A percentile compares a stretch with the other conserved stretches of the same genome.
Evolutionary conservation across 352 stramenopile genomes (phyloP).

Genomic region (Globisporangium polare): DNA sequence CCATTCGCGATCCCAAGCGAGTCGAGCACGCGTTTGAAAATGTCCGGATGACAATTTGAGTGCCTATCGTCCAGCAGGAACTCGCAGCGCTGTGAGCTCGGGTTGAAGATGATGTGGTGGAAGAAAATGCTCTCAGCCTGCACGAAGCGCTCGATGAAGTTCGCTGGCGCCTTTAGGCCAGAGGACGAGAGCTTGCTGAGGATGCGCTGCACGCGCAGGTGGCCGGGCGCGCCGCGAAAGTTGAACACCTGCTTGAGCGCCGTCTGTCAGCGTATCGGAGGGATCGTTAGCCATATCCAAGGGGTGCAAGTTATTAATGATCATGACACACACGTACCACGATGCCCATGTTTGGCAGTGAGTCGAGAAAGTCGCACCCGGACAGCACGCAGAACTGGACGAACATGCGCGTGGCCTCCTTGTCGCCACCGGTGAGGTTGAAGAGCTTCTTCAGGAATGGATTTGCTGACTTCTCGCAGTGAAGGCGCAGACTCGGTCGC

Average conservation of each 20-base stretch:
- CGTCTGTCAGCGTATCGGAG: conserved; percentile 33
- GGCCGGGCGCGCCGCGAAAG: conserved; percentile 50
- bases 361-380: conserved; percentile 76
- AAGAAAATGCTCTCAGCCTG: conserved; percentile 75
- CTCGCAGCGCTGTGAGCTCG: conserved; percentile 33
- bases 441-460: conserved; percentile 64
- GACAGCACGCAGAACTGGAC: conserved; percentile 74
- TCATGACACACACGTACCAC: no score
- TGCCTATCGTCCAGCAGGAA: conserved; percentile 49
- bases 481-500: conserved; percentile 44
- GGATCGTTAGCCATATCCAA: conserved; percentile 3
- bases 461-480: conserved; percentile 34
- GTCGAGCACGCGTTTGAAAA: conserved; percentile 33
- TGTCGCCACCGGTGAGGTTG: conserved; percentile 49
- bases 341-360: conserved; percentile 69
- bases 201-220: conserved; percentile 58
- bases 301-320: no score
- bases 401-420: conserved; percentile 68
- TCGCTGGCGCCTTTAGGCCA: conserved; percentile 38
- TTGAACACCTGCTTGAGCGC: conserved; percentile 73
- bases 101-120: conserved; percentile 76
- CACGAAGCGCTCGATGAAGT: conserved; percentile 52
- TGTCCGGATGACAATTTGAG: conserved; percentile 45
- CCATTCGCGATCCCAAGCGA: conserved; percentile 28
- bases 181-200: conserved; percentile 54